phyloP scores from a whole-genome alignment of 108 stramenopile genomes.

The Stephanodiscus triporus region DNA sequence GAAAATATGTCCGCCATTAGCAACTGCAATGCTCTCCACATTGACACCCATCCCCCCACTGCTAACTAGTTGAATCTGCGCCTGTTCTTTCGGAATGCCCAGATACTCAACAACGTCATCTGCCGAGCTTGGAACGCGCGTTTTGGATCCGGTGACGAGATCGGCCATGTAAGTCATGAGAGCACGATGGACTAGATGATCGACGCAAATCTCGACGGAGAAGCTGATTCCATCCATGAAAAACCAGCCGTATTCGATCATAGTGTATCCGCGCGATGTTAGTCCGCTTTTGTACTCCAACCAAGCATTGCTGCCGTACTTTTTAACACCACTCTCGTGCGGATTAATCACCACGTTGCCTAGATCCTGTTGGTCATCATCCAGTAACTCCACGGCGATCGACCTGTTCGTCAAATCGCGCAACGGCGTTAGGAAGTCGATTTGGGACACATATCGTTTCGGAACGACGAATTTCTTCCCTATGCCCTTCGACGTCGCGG shows the following conservation, averaged over 20 bases:
- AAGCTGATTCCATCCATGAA: constrained; percentile 59
- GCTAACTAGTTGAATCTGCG: constrained; percentile 65
- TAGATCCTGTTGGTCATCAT: constrained; percentile 19
- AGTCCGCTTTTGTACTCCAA: constrained; percentile 58
- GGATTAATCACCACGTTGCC: constrained; percentile 50
- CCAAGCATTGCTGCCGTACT: constrained; percentile 62
- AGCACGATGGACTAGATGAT: constrained; percentile 57
- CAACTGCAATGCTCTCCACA: constrained; percentile 43
- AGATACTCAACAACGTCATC: constrained; percentile 50
- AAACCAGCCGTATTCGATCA: constrained; percentile 79
- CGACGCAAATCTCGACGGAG: constrained; percentile 63
- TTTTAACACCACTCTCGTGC: constrained; percentile 23
- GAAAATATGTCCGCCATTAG: constrained; percentile 59
- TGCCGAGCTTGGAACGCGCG: constrained; percentile 48
- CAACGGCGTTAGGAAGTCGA: constrained; percentile 68
- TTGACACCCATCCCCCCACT: constrained; percentile 65
- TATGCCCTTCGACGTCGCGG: constrained; percentile 37
- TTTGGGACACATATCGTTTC: constrained; percentile 66
- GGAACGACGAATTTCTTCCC: constrained; percentile 74
- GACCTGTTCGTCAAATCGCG: constrained; percentile 49
- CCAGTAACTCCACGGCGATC: constrained; percentile 48
- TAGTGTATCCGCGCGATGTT: constrained; percentile 50
- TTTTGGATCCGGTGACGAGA: constrained; percentile 58
- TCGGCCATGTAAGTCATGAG: constrained; percentile 65
- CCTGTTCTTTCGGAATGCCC: constrained; percentile 61